Percentiles rank a stretch among this genome's conserved stretches.
Evolutionary conservation across 108 stramenopile genomes (phyloP).

Genomic region (Pseudonitzschia pungens): DNA sequence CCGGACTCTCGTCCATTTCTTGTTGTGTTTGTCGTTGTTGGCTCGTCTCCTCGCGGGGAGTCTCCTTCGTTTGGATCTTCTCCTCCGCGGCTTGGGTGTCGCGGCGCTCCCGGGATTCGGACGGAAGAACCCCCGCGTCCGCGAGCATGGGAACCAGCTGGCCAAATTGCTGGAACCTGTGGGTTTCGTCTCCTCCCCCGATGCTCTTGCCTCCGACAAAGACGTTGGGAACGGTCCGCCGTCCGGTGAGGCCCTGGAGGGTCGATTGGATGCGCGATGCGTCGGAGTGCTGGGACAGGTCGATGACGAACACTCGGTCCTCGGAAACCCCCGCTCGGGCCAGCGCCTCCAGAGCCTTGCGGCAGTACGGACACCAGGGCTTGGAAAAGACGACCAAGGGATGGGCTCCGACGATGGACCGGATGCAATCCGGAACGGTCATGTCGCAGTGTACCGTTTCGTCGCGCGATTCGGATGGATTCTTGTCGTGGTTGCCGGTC

Average conservation of each 20-base stretch:
- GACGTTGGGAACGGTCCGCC: slow-evolving; percentile 90
- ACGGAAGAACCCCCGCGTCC: slow-evolving; percentile 19
- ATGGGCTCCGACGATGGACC: slow-evolving; percentile 44
- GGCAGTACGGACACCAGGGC: slow-evolving; percentile 63
- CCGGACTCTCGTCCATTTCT: too few species aligned
- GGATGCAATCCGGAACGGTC: slow-evolving; percentile 52
- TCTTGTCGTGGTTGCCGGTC: neutral
- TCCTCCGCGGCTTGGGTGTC: neutral
- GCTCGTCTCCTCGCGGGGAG: too few species aligned
- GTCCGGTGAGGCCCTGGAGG: slow-evolving; percentile 69
- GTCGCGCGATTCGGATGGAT: neutral
- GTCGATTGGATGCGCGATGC: slow-evolving; percentile 56
- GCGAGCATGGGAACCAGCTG: slow-evolving; percentile 25
- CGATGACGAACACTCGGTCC: slow-evolving; percentile 39
- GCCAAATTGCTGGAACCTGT: slow-evolving; percentile 23
- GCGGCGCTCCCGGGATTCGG: neutral
- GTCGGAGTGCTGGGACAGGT: slow-evolving; percentile 45
- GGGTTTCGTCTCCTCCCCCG: slow-evolving; percentile 86
- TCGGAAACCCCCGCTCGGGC: slow-evolving; percentile 36
- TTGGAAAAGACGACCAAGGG: slow-evolving; percentile 75
- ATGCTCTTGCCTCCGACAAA: slow-evolving; percentile 79
- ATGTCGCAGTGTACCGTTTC: slow-evolving; percentile 44
- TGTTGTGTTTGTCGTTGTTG: too few species aligned
- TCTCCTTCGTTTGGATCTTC: neutral
- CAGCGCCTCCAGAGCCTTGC: slow-evolving; percentile 62